Conservation (phyloP, 352 stramenopile genomes). For the Pythium sp. region DNA sequence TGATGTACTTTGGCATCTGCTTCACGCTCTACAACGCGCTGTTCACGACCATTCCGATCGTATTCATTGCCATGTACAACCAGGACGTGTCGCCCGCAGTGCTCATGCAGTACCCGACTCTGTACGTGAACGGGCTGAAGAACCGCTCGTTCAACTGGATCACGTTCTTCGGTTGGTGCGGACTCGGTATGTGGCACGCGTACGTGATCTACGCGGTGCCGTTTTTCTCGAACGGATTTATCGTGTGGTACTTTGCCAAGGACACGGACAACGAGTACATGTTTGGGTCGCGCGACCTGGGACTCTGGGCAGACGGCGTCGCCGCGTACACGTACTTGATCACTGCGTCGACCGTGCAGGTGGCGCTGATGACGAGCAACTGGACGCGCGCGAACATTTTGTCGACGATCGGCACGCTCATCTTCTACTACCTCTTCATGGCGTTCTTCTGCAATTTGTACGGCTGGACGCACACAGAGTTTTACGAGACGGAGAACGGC, state of each 20-base stretch:
- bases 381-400: constrained; percentile 76
- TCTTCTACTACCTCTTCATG: constrained; percentile 88
- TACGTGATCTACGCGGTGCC: constrained; percentile 85
- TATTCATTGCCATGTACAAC: constrained; percentile 90
- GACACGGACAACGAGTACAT: constrained; percentile 43
- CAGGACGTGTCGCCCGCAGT: constrained; percentile 86
- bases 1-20: constrained; percentile 89
- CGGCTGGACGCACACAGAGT: constrained; percentile 65
- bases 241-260: constrained; percentile 77
- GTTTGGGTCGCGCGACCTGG: constrained; percentile 70
- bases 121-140: constrained; percentile 87
- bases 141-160: constrained; percentile 90
- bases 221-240: constrained; percentile 83
- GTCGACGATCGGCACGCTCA: constrained; percentile 71
- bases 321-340: constrained; percentile 87
- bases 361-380: constrained; percentile 88
- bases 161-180: constrained; percentile 85
- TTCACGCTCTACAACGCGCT: constrained; percentile 90
- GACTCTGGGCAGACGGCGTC: constrained; percentile 77
- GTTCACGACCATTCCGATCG: constrained; percentile 88
- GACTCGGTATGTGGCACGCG: constrained; percentile 82
- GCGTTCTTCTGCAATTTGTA: constrained; percentile 82
- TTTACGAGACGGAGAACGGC: constrained; percentile 78
- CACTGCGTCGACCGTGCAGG: constrained; percentile 80
- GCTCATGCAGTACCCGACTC: constrained; percentile 87